phyloP scores from a whole-genome alignment of 345 rosid species.

The Dipteronia dyeriana region DNA sequence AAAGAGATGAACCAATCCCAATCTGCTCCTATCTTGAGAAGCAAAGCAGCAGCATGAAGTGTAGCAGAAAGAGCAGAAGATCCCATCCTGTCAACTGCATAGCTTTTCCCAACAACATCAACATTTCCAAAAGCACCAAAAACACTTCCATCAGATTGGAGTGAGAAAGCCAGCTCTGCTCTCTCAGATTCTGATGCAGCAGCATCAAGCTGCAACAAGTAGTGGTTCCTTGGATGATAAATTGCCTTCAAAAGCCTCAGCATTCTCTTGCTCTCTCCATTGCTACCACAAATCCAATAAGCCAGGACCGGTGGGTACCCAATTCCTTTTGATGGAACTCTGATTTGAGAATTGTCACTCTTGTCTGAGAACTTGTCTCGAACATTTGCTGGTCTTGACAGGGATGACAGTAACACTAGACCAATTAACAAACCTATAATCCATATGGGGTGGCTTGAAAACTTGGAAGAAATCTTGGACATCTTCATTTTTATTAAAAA shows the following conservation, averaged over 20 bases:
- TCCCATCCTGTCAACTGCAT: slow-evolving; percentile 33
- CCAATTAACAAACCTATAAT: not conserved
- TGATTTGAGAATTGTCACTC: not conserved
- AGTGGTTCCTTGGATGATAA: slow-evolving; percentile 44
- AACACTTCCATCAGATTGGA: slow-evolving; percentile 22
- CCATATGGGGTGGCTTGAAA: slow-evolving; percentile 12
- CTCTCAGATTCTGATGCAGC: slow-evolving; percentile 27
- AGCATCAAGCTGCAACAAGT: slow-evolving; percentile 37
- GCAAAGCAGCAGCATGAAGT: slow-evolving; percentile 44
- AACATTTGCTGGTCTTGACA: slow-evolving; percentile 10
- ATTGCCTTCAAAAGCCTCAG: slow-evolving; percentile 36
- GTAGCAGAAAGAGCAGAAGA: slow-evolving; percentile 37
- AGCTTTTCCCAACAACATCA: slow-evolving; percentile 38
- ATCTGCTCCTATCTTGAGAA: slow-evolving; percentile 28
- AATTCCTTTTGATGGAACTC: not conserved
- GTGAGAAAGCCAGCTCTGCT: slow-evolving; percentile 13
- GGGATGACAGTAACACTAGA: not conserved
- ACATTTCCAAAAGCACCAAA: slow-evolving; percentile 35
- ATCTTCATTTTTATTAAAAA: slow-evolving; percentile 8
- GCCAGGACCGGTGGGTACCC: slow-evolving; percentile 39
- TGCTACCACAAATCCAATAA: slow-evolving; percentile 37
- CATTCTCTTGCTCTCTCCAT: slow-evolving; percentile 39
- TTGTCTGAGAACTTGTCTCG: not conserved
- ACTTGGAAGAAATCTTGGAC: slow-evolving; percentile 3
- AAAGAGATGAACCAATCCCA: slow-evolving; percentile 51